Evolutionary conservation across 495 filamentous ascomycete species (phyloP).

Genomic region (Bathelium albidoporum): DNA sequence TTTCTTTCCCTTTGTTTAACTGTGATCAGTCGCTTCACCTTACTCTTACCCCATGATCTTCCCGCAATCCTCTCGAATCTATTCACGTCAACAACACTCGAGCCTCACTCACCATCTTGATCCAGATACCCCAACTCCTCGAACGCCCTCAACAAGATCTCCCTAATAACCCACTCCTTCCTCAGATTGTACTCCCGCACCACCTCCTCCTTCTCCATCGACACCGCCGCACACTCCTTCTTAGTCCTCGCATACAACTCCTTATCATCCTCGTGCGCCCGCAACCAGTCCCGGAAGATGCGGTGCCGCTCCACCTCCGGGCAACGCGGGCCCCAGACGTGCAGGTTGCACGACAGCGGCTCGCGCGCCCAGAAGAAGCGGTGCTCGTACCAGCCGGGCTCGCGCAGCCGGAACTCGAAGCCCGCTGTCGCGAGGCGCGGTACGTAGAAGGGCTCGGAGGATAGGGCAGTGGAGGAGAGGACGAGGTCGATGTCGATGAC

Average conservation of each 20-base stretch:
- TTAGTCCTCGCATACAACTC: constrained; percentile 34
- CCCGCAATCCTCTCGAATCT: not conserved
- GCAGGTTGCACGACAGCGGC: constrained; percentile 31
- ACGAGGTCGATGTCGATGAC: constrained; percentile 43
- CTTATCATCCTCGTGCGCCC: constrained; percentile 29
- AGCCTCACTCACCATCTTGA: constrained; percentile 6
- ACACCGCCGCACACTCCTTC: constrained; percentile 26
- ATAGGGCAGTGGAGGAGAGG: constrained; percentile 26
- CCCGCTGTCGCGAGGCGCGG: constrained; percentile 34
- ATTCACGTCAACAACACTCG: constrained; percentile 2
- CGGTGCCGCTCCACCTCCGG: constrained; percentile 34
- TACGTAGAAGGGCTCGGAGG: constrained; percentile 35
- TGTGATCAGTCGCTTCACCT: constrained; percentile 1
- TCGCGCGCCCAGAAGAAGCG: constrained; percentile 32
- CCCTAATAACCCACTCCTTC: constrained; percentile 33
- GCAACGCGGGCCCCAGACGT: constrained; percentile 39
- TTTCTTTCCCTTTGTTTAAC: not conserved
- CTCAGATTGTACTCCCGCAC: constrained; percentile 33
- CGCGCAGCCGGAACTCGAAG: constrained; percentile 38
- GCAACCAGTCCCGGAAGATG: constrained; percentile 41
- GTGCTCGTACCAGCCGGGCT: constrained; percentile 39
- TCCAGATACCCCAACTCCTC: constrained; percentile 21
- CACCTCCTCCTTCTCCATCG: constrained; percentile 27
- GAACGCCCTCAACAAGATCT: constrained; percentile 35
- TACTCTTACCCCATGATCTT: constrained; percentile 2